Base-by-base conservation (phyloP, 768 basidiomycete genomes). In the Royoungia palumana region DNA sequence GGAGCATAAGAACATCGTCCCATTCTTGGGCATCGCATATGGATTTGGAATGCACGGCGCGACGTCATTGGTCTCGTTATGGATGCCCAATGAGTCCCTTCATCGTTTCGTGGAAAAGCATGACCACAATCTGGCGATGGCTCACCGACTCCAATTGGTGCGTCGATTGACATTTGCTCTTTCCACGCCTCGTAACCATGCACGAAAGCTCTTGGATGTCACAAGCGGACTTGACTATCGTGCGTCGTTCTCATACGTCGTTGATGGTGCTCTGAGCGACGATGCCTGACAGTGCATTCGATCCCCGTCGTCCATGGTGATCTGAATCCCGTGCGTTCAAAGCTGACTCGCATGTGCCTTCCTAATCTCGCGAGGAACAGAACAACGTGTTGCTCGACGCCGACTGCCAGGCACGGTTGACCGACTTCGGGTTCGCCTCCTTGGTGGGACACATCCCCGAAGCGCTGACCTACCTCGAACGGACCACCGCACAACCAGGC, bases 341-440 rank as follows among this genome's bases (percentile, higher is more conserved):
- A 9, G 2, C 5, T 2, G 5, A 35, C 4, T 11, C n/a, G 4
- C 11, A 4, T 2, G 1, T 12, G 11, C 28, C 2, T 11, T 12
- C 3, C 2, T 4, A 2, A n/a, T 35, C n/a, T 35, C 10, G 3
- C 17, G n/a, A 19, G 3, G 5, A 17, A 19, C n/a, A 36, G 17
- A 53, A 35, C 5, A 53, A 56, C 16, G 27, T 56, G 16, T 38
- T 54, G 24, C n/a, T 50, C 20, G 45, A 48, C 10, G 46, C 21
- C n/a, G 19, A 45, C 4, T 47, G 66, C 25, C 67, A 64, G 25
- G 74, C 68, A 1, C 65, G 66, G 14, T 55, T 78, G 6, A 69
- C 69, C 46, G 76, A 76, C 48, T 76, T 76, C 47, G 75, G 75
- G 2, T 27, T 59, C 42, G 63, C 65, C n/a, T 71, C 72, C 0